Base-by-base conservation (phyloP, 768 basidiomycete genomes). In the Cubamyces lactineus region DNA sequence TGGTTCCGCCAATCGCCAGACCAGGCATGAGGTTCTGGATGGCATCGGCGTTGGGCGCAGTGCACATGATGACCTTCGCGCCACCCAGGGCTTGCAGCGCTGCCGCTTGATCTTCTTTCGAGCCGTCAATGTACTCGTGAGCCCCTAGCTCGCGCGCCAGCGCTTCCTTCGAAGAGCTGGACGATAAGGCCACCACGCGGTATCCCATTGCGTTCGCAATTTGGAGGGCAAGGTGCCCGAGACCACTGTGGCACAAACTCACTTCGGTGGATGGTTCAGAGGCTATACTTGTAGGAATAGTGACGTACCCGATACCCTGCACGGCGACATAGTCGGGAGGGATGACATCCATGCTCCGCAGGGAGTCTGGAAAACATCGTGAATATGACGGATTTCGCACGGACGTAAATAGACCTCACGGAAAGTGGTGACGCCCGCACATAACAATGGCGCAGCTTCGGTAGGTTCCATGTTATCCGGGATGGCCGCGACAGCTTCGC, bases 391-490 rank as follows among this genome's bases (percentile, higher is more conserved):
- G 28, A 6, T 2, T 46, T 21, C n/a, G 39, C 15, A 41, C 17
- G 11, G n/a, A 30, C 19, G 15, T 30, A 15, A 52, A 41, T 21
- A 40, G 5, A 5, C 47, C 67, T 8, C 55, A 56, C 77, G 73
- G 72, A 72, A 80, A n/a, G 68, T 68, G 3, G 79, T 80, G 8
- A 77, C 70, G n/a, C 75, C 78, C 9, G 74, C 76, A 49, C 76
- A 78, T 19, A 76, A 59, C 12, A 77, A 64, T 0, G 71, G 70
- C 7, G 70, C 74, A 6, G 69, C 63, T 59, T 74, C 69, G 15
- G 69, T 66, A 9, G 69, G 70, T 54, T 69, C 68, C 16, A 71
- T 48, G 7, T 64, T 66, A 15, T 70, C 64, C 0, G 74, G 69
- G 15, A 74, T 53, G 7, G 42, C 26, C 23, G 66, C 61, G 40